Evolutionary conservation across 192 early-diverging fungal species (phyloP).

Genomic region (Dispira simplex): DNA sequence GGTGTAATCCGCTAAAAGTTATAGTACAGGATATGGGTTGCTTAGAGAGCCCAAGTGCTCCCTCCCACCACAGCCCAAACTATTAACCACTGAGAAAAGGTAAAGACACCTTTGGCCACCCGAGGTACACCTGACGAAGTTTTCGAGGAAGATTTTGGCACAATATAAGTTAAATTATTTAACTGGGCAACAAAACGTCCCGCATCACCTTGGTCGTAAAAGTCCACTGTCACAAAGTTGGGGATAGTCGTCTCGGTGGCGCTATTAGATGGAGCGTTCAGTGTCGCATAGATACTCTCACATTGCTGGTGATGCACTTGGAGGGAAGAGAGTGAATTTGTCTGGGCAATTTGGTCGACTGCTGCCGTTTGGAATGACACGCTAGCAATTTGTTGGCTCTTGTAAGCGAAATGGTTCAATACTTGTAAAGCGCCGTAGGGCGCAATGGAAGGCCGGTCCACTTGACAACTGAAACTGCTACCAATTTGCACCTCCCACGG

Average conservation of each 20-base stretch:
- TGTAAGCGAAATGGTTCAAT: conserved; percentile 60
- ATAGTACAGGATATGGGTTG: no score
- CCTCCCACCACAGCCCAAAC: no score
- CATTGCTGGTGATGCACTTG: conserved; percentile 39
- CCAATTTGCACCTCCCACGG: conserved; percentile 37
- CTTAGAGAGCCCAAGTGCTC: no score
- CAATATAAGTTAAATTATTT: conserved; percentile 27
- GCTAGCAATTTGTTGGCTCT: conserved; percentile 19
- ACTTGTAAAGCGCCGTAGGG: conserved; percentile 37
- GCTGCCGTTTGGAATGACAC: conserved; percentile 32
- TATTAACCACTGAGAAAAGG: no score
- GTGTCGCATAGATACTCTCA: conserved; percentile 10
- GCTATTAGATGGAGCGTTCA: conserved; percentile 1
- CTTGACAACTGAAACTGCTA: conserved; percentile 33
- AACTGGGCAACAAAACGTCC: conserved; percentile 31
- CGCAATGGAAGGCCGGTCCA: conserved; percentile 32
- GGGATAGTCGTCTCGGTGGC: conserved; percentile 25
- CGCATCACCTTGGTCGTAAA: conserved; percentile 43
- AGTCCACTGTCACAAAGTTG: conserved; percentile 60
- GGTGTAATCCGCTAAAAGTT: no score
- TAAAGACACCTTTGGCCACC: no score
- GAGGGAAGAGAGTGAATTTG: conserved; percentile 36
- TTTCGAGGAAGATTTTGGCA: not conserved
- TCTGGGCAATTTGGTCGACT: conserved; percentile 25
- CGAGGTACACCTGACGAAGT: no score